A percentile compares a stretch with the other conserved stretches of the same genome.
phyloP scores from a whole-genome alignment of 176 grass and related monocot species.

The Areca catechu region DNA sequence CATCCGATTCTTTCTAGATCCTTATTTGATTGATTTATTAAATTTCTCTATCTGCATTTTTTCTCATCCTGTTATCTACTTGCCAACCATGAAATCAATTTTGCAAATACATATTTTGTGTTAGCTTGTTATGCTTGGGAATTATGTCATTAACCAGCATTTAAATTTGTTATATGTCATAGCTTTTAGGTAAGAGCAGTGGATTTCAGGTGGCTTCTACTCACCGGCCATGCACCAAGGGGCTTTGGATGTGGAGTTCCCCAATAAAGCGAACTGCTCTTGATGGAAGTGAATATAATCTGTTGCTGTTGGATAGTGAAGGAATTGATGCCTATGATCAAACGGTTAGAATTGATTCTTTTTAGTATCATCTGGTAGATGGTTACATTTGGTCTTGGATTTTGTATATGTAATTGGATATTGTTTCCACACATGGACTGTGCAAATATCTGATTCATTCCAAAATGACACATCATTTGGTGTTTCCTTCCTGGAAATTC shows the following conservation, averaged over 20 bases:
- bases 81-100: neutral
- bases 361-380: slow-evolving; percentile 10
- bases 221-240: slow-evolving; percentile 76
- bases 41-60: too few species aligned
- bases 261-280: slow-evolving; percentile 60
- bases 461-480: too few species aligned
- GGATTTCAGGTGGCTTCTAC: slow-evolving; percentile 78
- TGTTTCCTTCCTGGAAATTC: too few species aligned
- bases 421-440: neutral
- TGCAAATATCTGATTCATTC: too few species aligned
- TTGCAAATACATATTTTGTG: neutral
- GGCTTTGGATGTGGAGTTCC: slow-evolving; percentile 85
- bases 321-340: slow-evolving; percentile 90
- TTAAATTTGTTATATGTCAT: slow-evolving; percentile 2
- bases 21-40: too few species aligned
- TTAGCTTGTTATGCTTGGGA: neutral
- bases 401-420: neutral
- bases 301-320: slow-evolving; percentile 65
- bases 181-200: slow-evolving; percentile 68
- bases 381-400: neutral
- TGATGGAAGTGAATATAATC: slow-evolving; percentile 72
- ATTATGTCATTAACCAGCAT: neutral
- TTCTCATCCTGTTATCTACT: neutral
- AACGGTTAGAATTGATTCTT: slow-evolving; percentile 27
- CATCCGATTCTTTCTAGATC: too few species aligned